phyloP scores from a whole-genome alignment of 495 filamentous ascomycete genomes.

The Amorphotheca resinae region DNA sequence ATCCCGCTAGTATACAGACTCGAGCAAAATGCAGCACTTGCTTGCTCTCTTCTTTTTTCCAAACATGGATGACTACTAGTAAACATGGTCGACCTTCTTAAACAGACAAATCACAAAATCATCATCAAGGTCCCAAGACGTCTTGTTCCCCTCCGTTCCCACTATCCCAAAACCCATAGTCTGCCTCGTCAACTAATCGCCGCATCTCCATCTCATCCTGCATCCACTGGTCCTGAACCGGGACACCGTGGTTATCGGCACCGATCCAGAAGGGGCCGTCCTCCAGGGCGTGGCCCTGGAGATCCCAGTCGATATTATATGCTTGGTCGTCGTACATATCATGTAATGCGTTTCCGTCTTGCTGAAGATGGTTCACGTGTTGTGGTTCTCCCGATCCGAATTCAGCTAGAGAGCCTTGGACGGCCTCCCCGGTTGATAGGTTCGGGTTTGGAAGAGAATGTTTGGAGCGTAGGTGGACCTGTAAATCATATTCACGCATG shows the following conservation, averaged over 20 bases:
- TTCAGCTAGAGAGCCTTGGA: background rate
- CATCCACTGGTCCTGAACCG: slow-evolving; percentile 17
- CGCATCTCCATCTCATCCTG: slow-evolving; percentile 28
- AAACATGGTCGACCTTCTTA: no score
- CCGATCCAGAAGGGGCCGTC: slow-evolving; percentile 34
- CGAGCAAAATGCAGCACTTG: background rate
- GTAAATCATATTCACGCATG: slow-evolving; percentile 52
- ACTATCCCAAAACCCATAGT: background rate
- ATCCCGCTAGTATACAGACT: background rate
- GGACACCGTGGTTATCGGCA: slow-evolving; percentile 11
- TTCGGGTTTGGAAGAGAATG: slow-evolving; percentile 23
- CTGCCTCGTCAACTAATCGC: slow-evolving; percentile 20
- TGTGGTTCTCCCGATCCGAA: no score
- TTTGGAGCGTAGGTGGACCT: slow-evolving; percentile 46
- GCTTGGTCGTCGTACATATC: background rate
- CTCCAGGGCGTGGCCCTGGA: slow-evolving; percentile 15
- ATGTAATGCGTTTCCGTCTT: background rate
- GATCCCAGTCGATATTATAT: slow-evolving; percentile 17
- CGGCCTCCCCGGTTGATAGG: background rate
- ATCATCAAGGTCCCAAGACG: background rate
- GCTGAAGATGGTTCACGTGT: background rate
- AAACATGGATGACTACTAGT: background rate
- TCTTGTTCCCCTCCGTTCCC: background rate
- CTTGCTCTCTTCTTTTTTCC: background rate
- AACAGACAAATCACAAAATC: no score